A percentile compares a stretch with the other conserved stretches of the same genome.
These are phyloP conservation scores for Aaosphaeria pasadenensis DNA, from an alignment of 2,329 filamentous ascomycete genomes.

Conservation along the genomic window DNA sequence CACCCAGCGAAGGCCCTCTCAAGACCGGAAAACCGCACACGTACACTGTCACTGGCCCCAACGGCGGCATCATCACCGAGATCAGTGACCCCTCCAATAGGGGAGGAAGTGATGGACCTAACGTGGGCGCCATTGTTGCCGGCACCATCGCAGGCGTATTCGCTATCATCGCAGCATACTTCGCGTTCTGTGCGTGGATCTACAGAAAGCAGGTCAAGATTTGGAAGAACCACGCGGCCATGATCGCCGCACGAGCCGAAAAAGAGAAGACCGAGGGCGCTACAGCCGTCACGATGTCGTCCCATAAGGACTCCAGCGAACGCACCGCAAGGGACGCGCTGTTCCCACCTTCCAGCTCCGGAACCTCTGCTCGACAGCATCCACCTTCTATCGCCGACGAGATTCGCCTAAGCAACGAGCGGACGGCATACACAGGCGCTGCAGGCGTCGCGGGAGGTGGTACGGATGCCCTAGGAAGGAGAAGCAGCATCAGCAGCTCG, in stretches of 20 bases:
- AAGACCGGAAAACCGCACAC: slow-evolving; percentile 67
- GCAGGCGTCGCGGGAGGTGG: slow-evolving; percentile 11
- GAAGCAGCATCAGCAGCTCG: slow-evolving; percentile 47
- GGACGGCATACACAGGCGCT: slow-evolving; percentile 3
- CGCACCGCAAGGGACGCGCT: slow-evolving; percentile 12
- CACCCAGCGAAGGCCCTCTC: slow-evolving; percentile 66
- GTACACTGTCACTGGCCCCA: slow-evolving; percentile 58
- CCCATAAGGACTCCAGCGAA: slow-evolving; percentile 22
- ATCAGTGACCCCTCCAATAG: slow-evolving; percentile 21
- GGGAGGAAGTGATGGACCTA: slow-evolving; percentile 35
- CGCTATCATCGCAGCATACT: slow-evolving; percentile 59
- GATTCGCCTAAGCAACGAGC: slow-evolving; percentile 4
- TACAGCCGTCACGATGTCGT: slow-evolving; percentile 17
- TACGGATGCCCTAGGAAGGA: slow-evolving; percentile 24
- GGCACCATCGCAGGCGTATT: slow-evolving; percentile 65
- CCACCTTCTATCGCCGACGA: slow-evolving; percentile 10
- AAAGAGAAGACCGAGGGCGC: slow-evolving; percentile 33
- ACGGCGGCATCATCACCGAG: slow-evolving; percentile 40
- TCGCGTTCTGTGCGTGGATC: slow-evolving; percentile 70
- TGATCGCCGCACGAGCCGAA: slow-evolving; percentile 50
- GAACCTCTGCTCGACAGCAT: slow-evolving; percentile 6
- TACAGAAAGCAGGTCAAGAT: slow-evolving; percentile 68
- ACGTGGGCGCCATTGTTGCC: slow-evolving; percentile 55
- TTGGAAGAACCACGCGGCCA: slow-evolving; percentile 68
- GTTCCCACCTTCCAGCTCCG: neutral